These are phyloP conservation scores for Wickerhamomyces sp. DNA, from an alignment of 1,139 yeast genomes.

Conservation along the genomic window DNA sequence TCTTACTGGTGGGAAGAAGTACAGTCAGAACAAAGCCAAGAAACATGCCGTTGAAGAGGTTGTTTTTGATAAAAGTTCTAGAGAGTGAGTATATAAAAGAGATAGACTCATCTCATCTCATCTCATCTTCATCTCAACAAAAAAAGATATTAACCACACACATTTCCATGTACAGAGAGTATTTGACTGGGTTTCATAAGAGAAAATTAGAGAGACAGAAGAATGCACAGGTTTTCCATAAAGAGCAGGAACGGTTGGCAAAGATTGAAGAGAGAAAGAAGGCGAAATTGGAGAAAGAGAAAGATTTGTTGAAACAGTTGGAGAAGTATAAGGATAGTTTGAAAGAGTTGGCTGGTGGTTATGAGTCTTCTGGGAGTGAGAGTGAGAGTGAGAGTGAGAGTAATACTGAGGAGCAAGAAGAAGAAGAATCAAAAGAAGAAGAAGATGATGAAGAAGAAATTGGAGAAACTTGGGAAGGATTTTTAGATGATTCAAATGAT, in stretches of 20 bases:
- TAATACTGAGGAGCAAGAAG: constrained; percentile 23
- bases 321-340: constrained; percentile 52
- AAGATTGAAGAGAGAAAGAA: constrained; percentile 73
- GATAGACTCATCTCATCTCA: too few relatives aligned
- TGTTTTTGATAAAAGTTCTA: constrained; percentile 65
- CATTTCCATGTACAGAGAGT: constrained; percentile 47
- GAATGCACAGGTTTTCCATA: constrained; percentile 68
- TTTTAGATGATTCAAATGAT: constrained; percentile 25
- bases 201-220: constrained; percentile 85
- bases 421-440: constrained; percentile 13
- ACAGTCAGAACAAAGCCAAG: constrained; percentile 55
- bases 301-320: constrained; percentile 58
- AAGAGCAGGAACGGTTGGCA: constrained; percentile 71
- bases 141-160: too few relatives aligned
- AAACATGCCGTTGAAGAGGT: constrained; percentile 75
- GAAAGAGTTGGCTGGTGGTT: constrained; percentile 34
- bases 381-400: constrained; percentile 32
- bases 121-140: too few relatives aligned
- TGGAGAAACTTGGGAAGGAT: constrained; percentile 37
- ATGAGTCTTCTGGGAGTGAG: constrained; percentile 8
- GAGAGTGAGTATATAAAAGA: constrained; percentile 47
- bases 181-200: constrained; percentile 92
- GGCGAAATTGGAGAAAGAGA: constrained; percentile 63
- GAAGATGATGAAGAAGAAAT: constrained; percentile 23
- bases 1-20: constrained; percentile 81